A percentile compares a stretch with the other conserved stretches of the same genome.
Conservation (phyloP, 208 protist genomes). For the Crithidia fasciculata region DNA sequence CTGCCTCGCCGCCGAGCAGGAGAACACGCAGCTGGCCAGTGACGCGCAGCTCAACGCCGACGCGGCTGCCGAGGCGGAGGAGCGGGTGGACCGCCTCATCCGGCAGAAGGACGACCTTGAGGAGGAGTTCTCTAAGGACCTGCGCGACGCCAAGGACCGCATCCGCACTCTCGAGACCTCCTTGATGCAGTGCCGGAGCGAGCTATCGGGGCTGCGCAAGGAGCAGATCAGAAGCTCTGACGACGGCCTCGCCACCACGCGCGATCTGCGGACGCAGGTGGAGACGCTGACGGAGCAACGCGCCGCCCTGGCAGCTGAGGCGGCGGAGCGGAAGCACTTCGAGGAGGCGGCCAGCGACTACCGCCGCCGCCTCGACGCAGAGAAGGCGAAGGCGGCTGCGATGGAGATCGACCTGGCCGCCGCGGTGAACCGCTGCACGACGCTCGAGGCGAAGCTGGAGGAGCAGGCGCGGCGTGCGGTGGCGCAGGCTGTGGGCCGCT, state of each 20-base stretch:
- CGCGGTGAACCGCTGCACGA: conserved; percentile 52
- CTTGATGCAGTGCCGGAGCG: conserved; percentile 48
- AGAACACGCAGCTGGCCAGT: conserved; percentile 51
- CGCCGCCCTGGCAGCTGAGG: conserved; percentile 31
- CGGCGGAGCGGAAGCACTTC: conserved; percentile 35
- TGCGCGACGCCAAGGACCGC: conserved; percentile 61
- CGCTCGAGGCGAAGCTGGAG: conserved; percentile 76
- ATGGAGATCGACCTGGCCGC: conserved; percentile 74
- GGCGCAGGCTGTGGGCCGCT: conserved; percentile 30
- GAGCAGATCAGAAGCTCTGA: conserved; percentile 59
- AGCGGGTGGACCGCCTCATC: conserved; percentile 61
- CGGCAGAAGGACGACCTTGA: conserved; percentile 64
- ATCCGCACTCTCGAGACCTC: conserved; percentile 54
- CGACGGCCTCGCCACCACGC: conserved; percentile 37
- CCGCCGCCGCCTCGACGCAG: conserved; percentile 41
- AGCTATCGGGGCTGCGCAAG: conserved; percentile 51
- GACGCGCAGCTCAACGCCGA: conserved; percentile 54
- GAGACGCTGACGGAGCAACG: conserved; percentile 55
- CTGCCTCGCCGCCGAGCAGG: conserved; percentile 48
- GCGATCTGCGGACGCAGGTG: conserved; percentile 53
- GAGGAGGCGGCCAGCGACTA: conserved; percentile 56
- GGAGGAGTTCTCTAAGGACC: conserved; percentile 64
- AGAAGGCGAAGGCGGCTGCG: conserved; percentile 50
- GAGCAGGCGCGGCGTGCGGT: conserved; percentile 65
- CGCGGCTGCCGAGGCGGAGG: conserved; percentile 51